Evolutionary conservation across 345 rosid genomes (phyloP).

Genomic region (Bruguiera parviflora): DNA sequence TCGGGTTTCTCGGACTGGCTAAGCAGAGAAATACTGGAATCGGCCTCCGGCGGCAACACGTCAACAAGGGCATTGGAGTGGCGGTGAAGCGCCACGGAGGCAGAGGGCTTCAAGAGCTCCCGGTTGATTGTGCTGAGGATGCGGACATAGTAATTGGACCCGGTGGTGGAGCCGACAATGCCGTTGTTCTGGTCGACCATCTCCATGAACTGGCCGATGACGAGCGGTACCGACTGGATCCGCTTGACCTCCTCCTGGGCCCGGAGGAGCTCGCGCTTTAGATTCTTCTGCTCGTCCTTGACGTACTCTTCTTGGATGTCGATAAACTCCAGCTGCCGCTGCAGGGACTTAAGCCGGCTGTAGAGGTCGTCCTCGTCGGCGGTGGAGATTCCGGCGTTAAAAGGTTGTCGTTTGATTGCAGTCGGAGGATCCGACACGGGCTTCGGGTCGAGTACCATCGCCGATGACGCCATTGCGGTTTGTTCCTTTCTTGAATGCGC

Average conservation of each 20-base stretch:
- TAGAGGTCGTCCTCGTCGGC: constrained; percentile 75
- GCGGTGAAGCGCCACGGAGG: constrained; percentile 88
- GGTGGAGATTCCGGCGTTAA: constrained; percentile 7
- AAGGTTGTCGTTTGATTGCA: constrained; percentile 12
- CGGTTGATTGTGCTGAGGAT: constrained; percentile 80
- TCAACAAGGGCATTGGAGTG: constrained; percentile 93
- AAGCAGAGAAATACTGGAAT: constrained; percentile 80
- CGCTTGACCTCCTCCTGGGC: constrained; percentile 88
- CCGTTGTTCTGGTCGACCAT: constrained; percentile 90
- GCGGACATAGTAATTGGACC: constrained; percentile 74
- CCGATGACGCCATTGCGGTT: constrained; percentile 39
- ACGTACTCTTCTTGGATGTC: constrained; percentile 83
- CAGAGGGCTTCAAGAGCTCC: constrained; percentile 78
- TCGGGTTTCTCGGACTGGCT: constrained; percentile 92
- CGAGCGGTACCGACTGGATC: constrained; percentile 83
- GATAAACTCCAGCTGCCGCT: constrained; percentile 70
- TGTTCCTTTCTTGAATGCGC: neutral
- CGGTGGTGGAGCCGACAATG: constrained; percentile 83
- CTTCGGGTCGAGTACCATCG: constrained; percentile 54
- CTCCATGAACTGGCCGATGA: constrained; percentile 89
- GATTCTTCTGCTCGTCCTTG: constrained; percentile 80
- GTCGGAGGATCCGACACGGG: constrained; percentile 24
- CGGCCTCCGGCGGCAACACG: constrained; percentile 86
- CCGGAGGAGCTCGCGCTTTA: constrained; percentile 63
- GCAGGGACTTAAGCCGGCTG: constrained; percentile 56